Evolutionary conservation across 2,329 filamentous ascomycete species (phyloP), one percentile per base, ranked within the genome.

Genomic region (Zopfia rhizophila): DNA sequence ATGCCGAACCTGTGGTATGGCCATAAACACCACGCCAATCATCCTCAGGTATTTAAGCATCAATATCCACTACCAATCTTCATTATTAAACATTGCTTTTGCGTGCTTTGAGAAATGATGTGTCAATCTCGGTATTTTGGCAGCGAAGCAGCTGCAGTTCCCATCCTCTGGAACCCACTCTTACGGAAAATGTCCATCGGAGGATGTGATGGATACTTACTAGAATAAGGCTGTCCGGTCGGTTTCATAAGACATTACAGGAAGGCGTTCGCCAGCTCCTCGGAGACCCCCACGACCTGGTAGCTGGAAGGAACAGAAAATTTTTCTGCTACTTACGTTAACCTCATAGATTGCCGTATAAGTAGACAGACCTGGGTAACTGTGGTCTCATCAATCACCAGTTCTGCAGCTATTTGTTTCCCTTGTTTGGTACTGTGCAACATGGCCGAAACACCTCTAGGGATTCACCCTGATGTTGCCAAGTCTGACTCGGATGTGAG

Each of bases 101-200:
- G 57, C 63, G 63, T 68, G 61, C 61, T 68, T 45, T 21, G 13
- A 5, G 3, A 23, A 12, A 19, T n/a, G n/a, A 24, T 17, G n/a
- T n/a, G n/a, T n/a, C n/a, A n/a, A n/a, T n/a, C n/a, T n/a, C n/a
- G n/a, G n/a, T n/a, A n/a, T n/a, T n/a, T n/a, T n/a, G n/a, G n/a
- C n/a, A n/a, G n/a, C n/a, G n/a, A n/a, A n/a, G n/a, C n/a, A n/a
- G n/a, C n/a, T n/a, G n/a, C n/a, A n/a, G n/a, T n/a, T n/a, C n/a
- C n/a, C n/a, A n/a, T n/a, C n/a, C n/a, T n/a, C n/a, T n/a, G n/a
- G n/a, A n/a, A n/a, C n/a, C n/a, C n/a, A n/a, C n/a, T n/a, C n/a
- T n/a, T n/a, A n/a, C n/a, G n/a, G n/a, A n/a, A n/a, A n/a, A n/a
- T n/a, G n/a, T n/a, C n/a, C n/a, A n/a, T n/a, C n/a, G n/a, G n/a